Evolutionary conservation across 805 yeast genomes (phyloP), one percentile per base, ranked within the genome.

Genomic region (Teunomyces pallodes): DNA sequence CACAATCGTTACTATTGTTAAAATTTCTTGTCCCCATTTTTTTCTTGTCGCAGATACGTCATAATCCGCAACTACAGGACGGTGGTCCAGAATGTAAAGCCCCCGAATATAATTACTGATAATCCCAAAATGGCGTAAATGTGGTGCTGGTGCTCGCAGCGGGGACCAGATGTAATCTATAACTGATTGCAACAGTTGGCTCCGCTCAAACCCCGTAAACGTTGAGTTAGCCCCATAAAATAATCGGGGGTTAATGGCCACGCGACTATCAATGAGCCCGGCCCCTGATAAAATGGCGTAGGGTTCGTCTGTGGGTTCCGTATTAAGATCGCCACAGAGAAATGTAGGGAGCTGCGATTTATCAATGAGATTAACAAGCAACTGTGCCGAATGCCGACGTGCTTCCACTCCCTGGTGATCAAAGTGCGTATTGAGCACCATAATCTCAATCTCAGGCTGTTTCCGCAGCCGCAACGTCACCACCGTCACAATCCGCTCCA

Each of bases 111-210:
- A 54, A 47, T 70, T 73, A 31, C 66, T 66, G 50, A 76, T 58
- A 12, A 76, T 72, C 3, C 69, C 78, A 56, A 65, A 74, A 20
- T 58, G 55, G 38, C 60, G 70, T 29, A 36, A 36, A 24, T 26
- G 31, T 26, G 42, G 31, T 54, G 36, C 13, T 9, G 9, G 51
- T 47, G 17, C 32, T 4, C 20, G 33, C 13, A 46, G 46, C 5
- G 74, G 70, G 1, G 72, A 63, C 78, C 79, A 77, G 28, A 77
- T 68, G 49, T 74, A 76, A 54, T 77, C 81, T 42, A 77, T 77
- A 29, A 67, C 67, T 46, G 31, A 52, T 59, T 4, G 43, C 62
- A 50, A 63, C 70, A 41, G 20, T 17, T 17, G 20, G 5, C 60
- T 35, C 9, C 52, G 58, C 49, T 68, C 67, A 53, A 79, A 81